Conservation (phyloP, 441 rosid species). For the Erysimum pusillum region DNA sequence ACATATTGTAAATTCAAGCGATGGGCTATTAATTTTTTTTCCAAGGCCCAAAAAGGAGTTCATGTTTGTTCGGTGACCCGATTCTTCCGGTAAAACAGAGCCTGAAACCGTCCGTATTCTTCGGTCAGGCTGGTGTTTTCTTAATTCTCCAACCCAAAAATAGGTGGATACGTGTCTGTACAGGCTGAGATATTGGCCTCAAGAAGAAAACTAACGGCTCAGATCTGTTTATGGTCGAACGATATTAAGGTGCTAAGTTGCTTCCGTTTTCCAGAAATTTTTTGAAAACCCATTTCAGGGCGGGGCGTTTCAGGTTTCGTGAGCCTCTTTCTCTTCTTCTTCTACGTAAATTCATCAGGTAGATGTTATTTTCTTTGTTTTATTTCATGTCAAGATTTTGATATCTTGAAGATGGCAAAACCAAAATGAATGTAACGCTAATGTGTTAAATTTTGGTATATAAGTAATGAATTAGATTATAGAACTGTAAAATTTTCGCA, state of each 20-base stretch:
- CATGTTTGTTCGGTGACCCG: slow-evolving; percentile 33
- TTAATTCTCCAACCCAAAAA: slow-evolving; percentile 11
- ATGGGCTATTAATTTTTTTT: neutral
- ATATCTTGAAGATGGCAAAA: neutral
- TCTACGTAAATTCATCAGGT: slow-evolving; percentile 38
- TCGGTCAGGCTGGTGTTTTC: slow-evolving; percentile 1
- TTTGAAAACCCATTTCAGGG: slow-evolving; percentile 23
- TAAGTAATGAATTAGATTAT: neutral
- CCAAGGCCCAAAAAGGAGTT: slow-evolving; percentile 11
- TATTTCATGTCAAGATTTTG: neutral
- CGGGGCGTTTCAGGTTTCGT: slow-evolving; percentile 1
- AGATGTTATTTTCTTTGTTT: slow-evolving; percentile 1
- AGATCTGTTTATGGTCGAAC: slow-evolving; percentile 22
- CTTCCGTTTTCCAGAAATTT: slow-evolving; percentile 29
- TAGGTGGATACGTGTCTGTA: slow-evolving; percentile 36
- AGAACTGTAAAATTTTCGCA: neutral
- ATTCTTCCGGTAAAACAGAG: slow-evolving; percentile 20
- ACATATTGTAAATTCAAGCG: neutral
- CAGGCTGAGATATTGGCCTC: slow-evolving; percentile 34
- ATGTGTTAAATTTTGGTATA: neutral
- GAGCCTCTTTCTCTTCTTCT: slow-evolving; percentile 26
- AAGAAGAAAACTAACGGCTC: slow-evolving; percentile 36
- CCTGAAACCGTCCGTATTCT: neutral
- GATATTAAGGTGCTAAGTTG: slow-evolving; percentile 36
- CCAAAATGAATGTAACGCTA: neutral